Base-by-base conservation (phyloP, 129 eudicot genomes). In the Saposhnikovia divaricata region DNA sequence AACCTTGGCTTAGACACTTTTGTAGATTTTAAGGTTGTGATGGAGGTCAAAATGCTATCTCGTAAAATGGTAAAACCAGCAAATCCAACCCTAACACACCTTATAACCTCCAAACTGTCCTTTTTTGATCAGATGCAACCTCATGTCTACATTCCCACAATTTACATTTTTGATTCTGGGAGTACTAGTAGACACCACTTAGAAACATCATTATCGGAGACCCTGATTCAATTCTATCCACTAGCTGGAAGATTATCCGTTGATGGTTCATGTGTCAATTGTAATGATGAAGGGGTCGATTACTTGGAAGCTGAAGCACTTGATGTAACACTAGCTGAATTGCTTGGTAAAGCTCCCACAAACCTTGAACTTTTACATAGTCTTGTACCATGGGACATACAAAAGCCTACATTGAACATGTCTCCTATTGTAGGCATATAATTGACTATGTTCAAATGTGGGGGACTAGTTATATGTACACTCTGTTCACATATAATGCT, bases 281-380 rank as follows among this genome's bases (percentile, higher is more conserved):
- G 85, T 44, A 75, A 79, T 27, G 88, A 85, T 42, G 53, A 79
- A 66, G 88, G 88, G 27, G 70, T 76, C 10, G 80, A 45, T 2
- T 85, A 46, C 57, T 23, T 69, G 23, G 85, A 74, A 46, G 83
- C 88, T 34, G 72, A 72, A 42, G 48, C 25, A 19, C 31, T 39
- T 4, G 44, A 72, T 40, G 13, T 72, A 2, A 21, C 44, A 21
- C 27, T 72, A 42, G 27, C 48, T n/a, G 76, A 72, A 39, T 72
- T 72, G 48, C 76, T 72, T 9, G 25, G 3, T 18, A 21, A 39
- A 72, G 76, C 18, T 7, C 28, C 14, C 2, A 40, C 44, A 40
- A 72, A 40, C 42, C 28, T 72, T 9, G 76, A 66, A 16, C 76
- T 74, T 18, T 10, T 77, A 6, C 34, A 39, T 18, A 40, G 59